Evolutionary conservation across 2,329 filamentous ascomycete species (phyloP), one percentile per base, ranked within the genome.

Genomic region (Niveomyces coronatus): DNA sequence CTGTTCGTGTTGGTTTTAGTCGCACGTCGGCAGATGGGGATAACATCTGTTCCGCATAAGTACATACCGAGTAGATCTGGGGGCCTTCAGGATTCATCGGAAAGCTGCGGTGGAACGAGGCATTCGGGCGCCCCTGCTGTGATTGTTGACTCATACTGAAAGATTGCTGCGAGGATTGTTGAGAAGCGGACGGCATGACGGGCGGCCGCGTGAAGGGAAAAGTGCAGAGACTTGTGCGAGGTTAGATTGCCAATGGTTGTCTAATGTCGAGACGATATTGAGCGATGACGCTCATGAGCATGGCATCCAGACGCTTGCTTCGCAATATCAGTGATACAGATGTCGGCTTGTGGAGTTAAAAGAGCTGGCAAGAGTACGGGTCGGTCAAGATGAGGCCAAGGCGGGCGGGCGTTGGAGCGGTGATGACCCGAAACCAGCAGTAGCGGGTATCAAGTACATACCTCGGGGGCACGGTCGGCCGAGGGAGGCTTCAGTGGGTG

Each of bases 41-140:
- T 16, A 15, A 20, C 11, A 9, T 35, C 19, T 5, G 29, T 20
- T 13, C 22, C 27, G 24, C 13, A 15, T 4, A n/a, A 13, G 16
- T 32, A 50, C 68, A 47, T 54, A 80, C 76, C 45, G 75, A 77
- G 52, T 80, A 81, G 46, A 81, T 79, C 45, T 72, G 70, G 37
- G 72, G 70, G 14, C 63, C 61, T 10, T 71, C 67, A 11, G 55
- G 43, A 14, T 54, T 49, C 31, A 48, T 50, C 47, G 52, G 50
- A 48, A 52, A 60, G 39, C 51, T 49, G 33, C 56, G 53, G 20
- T 57, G 51, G 41, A 63, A 62, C n/a, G 60, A 62, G 49, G 52
- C 52, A 26, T 35, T 42, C 29, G 50, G 48, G 29, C 61, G 48
- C 42, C 58, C 61, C 16, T 53, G 48, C 44, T 71, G 69, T 19